Conservation (phyloP, 2,329 filamentous ascomycete genomes). For the Coniochaeta ligniaria region DNA sequence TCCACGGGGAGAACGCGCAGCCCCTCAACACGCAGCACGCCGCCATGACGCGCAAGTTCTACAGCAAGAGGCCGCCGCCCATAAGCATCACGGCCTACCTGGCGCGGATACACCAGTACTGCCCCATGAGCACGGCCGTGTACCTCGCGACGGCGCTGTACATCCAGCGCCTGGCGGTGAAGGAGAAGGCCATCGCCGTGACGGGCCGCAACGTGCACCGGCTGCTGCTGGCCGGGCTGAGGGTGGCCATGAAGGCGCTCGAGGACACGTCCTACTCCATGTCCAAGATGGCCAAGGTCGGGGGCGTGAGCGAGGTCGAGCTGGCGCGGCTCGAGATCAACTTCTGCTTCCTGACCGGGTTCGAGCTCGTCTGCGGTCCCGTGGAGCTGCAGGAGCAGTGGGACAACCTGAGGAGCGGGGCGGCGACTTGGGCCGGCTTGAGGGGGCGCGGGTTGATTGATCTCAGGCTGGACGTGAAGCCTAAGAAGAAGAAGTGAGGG, state of each 20-base stretch:
- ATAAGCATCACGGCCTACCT: slow-evolving; percentile 83
- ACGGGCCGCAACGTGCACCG: slow-evolving; percentile 82
- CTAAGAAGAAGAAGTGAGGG: background rate
- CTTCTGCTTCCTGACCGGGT: slow-evolving; percentile 80
- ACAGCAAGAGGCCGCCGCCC: slow-evolving; percentile 78
- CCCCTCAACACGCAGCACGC: slow-evolving; percentile 72
- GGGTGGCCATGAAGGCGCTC: slow-evolving; percentile 90
- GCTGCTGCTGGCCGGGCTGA: slow-evolving; percentile 72
- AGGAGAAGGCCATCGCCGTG: slow-evolving; percentile 71
- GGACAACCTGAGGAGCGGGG: slow-evolving; percentile 43
- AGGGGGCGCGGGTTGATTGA: background rate
- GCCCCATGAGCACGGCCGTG: slow-evolving; percentile 87
- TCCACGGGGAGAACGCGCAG: slow-evolving; percentile 63
- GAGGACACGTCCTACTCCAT: slow-evolving; percentile 75
- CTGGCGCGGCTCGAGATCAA: slow-evolving; percentile 81
- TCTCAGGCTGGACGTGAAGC: background rate
- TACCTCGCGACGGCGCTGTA: slow-evolving; percentile 87
- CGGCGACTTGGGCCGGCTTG: background rate
- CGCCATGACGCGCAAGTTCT: slow-evolving; percentile 87
- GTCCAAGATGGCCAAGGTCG: slow-evolving; percentile 71
- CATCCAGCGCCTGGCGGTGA: slow-evolving; percentile 73
- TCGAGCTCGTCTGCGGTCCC: slow-evolving; percentile 63
- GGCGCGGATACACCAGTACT: slow-evolving; percentile 78
- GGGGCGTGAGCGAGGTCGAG: slow-evolving; percentile 77
- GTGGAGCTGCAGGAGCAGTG: slow-evolving; percentile 58